Evolutionary conservation across 176 grass and related monocot species (phyloP), one percentile per base, ranked within the genome.

Genomic region (Juncus effusus): DNA sequence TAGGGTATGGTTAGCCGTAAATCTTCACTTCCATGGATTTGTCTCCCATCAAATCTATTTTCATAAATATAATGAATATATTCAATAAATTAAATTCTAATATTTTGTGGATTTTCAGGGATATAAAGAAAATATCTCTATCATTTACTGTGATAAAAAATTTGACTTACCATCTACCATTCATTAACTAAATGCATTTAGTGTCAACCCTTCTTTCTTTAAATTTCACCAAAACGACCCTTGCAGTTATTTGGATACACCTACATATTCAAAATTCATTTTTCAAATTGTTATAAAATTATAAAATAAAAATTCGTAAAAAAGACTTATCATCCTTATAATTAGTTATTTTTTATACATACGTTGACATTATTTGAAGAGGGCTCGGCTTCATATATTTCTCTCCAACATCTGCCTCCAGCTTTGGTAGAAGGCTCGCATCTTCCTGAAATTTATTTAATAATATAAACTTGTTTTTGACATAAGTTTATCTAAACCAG

Each of bases 141-240:
- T 36, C 10, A 47, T 10, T 54, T 49, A 4, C 5, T 13, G 28
- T 45, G 37, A 51, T 9, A 37, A 63, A 12, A 42, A 10, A 9
- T 28, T 75, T 14, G 4, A 68, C 80, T 13, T 75, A 93, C 94
- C 94, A 99, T 99, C 88, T 95, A 77, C 90, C 86, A 10, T 95
- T 84, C 90, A 95, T 95, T 77, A 84, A 63, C 72, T 84, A 77
- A 42, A 93, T 84, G 79, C 88, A 99, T 67, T 90, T 90, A 7
- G 73, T 44, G 50, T 75, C 88, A 82, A 93, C 83, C 75, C 74
- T 99, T 52, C 78, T 65, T 67, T 99, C 85, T 67, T 99, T 99
- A 57, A 89, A 99, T 79, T 93, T 99, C 14, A 99, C 94, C 78
- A 99, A 82, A 62, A 93, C 62, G 51, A 93, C 94, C 94, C 88